Percentiles rank a stretch among this genome's conserved stretches.
These are phyloP conservation scores for Bothriochloa decipiens DNA, from an alignment of 176 grass and related monocot species.

Conservation along the genomic window DNA sequence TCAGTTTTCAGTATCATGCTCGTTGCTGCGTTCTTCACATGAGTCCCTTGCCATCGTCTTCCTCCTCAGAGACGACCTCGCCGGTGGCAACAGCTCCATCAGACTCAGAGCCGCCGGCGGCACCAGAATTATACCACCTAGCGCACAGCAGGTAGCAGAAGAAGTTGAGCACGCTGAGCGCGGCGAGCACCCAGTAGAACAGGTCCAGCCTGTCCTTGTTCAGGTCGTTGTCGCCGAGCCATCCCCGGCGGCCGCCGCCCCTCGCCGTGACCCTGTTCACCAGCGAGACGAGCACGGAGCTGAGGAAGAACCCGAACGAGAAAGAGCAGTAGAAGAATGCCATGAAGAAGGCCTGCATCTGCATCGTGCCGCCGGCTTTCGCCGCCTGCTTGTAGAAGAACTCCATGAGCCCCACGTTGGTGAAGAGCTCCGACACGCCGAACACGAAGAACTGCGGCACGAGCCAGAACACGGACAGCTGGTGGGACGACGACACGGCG, in stretches of 20 bases:
- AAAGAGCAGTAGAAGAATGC: slow-evolving; percentile 73
- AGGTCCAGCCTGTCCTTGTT: slow-evolving; percentile 67
- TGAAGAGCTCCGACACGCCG: slow-evolving; percentile 72
- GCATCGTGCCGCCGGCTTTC: slow-evolving; percentile 27
- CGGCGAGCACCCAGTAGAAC: slow-evolving; percentile 58
- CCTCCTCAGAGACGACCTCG: slow-evolving; percentile 2
- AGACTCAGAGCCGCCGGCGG: background rate
- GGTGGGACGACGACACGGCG: background rate
- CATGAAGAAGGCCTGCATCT: slow-evolving; percentile 61
- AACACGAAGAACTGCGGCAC: slow-evolving; percentile 66
- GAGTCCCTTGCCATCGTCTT: slow-evolving; percentile 12
- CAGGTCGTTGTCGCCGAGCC: slow-evolving; percentile 67
- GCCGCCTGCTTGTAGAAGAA: slow-evolving; percentile 68
- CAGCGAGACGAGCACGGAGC: slow-evolving; percentile 57
- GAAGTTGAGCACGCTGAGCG: slow-evolving; percentile 63
- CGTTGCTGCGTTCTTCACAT: background rate
- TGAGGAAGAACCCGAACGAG: slow-evolving; percentile 72
- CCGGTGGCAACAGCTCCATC: background rate
- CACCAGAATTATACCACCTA: slow-evolving; percentile 45
- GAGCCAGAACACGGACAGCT: slow-evolving; percentile 54
- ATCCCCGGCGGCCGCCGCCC: background rate
- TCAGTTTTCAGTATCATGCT: slow-evolving; percentile 11
- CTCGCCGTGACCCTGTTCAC: slow-evolving; percentile 51
- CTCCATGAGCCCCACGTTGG: slow-evolving; percentile 66
- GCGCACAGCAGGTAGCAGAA: slow-evolving; percentile 63